Percentiles rank a stretch among this genome's conserved stretches.
These are phyloP conservation scores for Pleurotus tuber-regium DNA, from an alignment of 768 basidiomycete species.

Conservation along the genomic window DNA sequence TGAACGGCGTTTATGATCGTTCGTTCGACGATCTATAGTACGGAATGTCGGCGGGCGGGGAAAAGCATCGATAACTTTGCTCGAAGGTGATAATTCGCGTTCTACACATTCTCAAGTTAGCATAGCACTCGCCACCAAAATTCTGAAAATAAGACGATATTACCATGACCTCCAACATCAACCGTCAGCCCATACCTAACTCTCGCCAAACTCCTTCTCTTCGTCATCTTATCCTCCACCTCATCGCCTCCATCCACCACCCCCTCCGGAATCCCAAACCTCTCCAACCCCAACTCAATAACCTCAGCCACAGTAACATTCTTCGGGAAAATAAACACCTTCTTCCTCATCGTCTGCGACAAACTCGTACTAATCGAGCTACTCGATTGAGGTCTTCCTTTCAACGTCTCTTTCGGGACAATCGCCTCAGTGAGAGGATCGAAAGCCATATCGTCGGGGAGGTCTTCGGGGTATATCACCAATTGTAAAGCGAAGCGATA, in stretches of 20 bases:
- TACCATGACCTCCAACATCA: conserved; percentile 61
- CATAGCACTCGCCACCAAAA: conserved; percentile 1
- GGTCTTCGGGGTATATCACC: conserved; percentile 83
- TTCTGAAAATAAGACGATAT: conserved; percentile 21
- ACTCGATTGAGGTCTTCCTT: conserved; percentile 45
- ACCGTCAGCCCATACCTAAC: conserved; percentile 83
- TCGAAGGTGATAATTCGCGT: conserved; percentile 73
- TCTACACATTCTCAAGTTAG: conserved; percentile 51
- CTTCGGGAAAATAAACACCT: conserved; percentile 89
- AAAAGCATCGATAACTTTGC: conserved; percentile 84
- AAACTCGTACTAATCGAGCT: conserved; percentile 48
- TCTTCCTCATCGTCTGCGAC: conserved; percentile 62
- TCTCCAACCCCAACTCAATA: conserved; percentile 86
- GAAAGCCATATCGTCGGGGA: conserved; percentile 94
- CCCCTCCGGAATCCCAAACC: conserved; percentile 95
- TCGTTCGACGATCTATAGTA: conserved; percentile 54
- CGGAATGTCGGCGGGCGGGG: conserved; percentile 70
- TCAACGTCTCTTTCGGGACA: conserved; percentile 77
- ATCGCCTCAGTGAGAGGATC: conserved; percentile 92
- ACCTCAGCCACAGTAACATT: conserved; percentile 97
- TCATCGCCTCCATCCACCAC: conserved; percentile 99
- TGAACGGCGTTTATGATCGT: conserved; percentile 78
- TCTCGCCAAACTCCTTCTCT: conserved; percentile 72
- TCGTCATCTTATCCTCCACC: conserved; percentile 87
- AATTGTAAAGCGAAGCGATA: conserved; percentile 85